Evolutionary conservation across 331 rosid genomes (phyloP), one percentile per base, ranked within the genome.

Genomic region (Rosa hybrid): DNA sequence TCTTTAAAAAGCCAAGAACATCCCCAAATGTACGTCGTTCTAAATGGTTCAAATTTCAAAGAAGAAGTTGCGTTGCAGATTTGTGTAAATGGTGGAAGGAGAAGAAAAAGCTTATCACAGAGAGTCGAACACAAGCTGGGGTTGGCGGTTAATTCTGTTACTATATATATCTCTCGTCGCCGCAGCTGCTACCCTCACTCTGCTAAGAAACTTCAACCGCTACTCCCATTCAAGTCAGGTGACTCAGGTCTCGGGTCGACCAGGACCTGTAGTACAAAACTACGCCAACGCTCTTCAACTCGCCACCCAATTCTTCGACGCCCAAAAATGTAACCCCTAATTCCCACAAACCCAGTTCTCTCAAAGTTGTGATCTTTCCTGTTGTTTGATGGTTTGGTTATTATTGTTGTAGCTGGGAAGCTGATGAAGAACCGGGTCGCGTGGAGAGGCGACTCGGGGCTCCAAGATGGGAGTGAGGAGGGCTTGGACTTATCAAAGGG

Each of bases 381-480:
- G 27, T 13, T 44, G 9, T 71, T 18, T 25, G 12, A 13, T 5
- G 17, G 7, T 21, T 54, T 72, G 44, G 0, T 5, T 70, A 5
- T 57, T 51, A 4, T 18, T 30, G 59, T 77, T 71, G 86, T 83
- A 92, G 98, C 97, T 79, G 97, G 97, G 8, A 82, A 81, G 89
- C 78, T 94, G 85, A 91, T 25, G 17, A 59, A 84, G 79, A 86
- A 91, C 72, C 89, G 83, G 80, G 86, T 94, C 83, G n/a, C 77
- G 41, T 94, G 98, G 98, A 89, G 98, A 88, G 97, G 97, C 78
- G 87, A 94, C 88, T 94, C 97, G 1, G 97, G 87, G 60, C 87
- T 92, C 59, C 85, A 77, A 80, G 98, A 94, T 78, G 98, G 97
- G 80, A 86, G 72, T 18, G 89, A 88, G 81, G 94, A 85, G 5